Evolutionary conservation across 148 eudicot genomes (phyloP), one percentile per base, ranked within the genome.

Genomic region (Rhododendron kiyosumense): DNA sequence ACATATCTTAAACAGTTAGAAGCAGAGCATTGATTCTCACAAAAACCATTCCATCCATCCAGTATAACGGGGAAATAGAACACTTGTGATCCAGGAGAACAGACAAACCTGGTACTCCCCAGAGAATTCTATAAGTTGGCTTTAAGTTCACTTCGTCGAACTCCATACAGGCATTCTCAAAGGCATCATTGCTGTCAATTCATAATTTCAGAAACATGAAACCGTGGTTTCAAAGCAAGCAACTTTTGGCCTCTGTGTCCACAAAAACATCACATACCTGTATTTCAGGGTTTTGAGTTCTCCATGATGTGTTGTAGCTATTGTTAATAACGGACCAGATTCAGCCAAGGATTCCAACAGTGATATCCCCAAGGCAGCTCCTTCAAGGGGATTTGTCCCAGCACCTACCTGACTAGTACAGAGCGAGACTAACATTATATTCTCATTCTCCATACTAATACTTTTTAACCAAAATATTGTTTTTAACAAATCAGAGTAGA

Each of bases 311-410:
- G 99, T 95, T 49, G 99, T 93, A 61, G 98, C 98, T 84, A 97
- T 88, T 69, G 99, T 95, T 84, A 97, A 87, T 80, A 93, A 92
- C 54, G 95, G 91, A 86, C 94, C 95, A 87, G 95, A 88, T 79
- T 95, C 92, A 74, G 96, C 95, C 90, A 95, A 94, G 85, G 98
- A 91, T 90, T 95, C 99, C 86, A 97, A 92, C 71, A 97, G 86
- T 88, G 99, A 93, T 94, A 97, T 97, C 86, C 99, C 99, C 82
- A 97, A 93, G 57, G 99, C 99, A 86, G 99, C 99, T 86, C 99
- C 99, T 92, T 97, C 99, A 77, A 97, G 90, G n/a, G 99, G 99
- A 90, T 97, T 97, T n/a, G 99, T 97, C 77, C 99, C 99, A 49
- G 99, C 98, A 81, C 99, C 99, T 75, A 97, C 92, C 99, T 97